Base-by-base conservation (phyloP, 2,329 filamentous ascomycete species). In the Diaporthe sp. region DNA sequence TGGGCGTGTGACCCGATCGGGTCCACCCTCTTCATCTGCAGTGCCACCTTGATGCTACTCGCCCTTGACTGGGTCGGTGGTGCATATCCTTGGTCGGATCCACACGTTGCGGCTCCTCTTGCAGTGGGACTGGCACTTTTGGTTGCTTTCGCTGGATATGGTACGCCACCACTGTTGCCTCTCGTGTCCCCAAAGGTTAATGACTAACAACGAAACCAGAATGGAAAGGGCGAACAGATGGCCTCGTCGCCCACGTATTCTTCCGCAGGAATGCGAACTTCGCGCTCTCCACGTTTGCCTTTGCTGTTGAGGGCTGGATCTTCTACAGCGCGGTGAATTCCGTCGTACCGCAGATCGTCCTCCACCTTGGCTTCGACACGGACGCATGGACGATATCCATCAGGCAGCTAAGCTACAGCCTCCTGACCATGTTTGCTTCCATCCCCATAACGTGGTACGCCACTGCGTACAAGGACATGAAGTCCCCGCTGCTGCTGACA, bases 271-370 rank as follows among this genome's bases (percentile, higher is more conserved):
- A 89, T 17, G 86, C 86, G 17, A 91, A 91, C 79, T 91, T 91
- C 78, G 86, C 84, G 10, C 85, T 90, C 5, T 86, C 88, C 2
- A 85, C 88, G 13, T 89, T 90, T 79, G 89, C 89, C 5, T 90
- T 90, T 76, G 86, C 87, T 4, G 87, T 90, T 46, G 89, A 91
- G 81, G 89, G 89, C 19, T 91, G 89, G 89, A 89, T 91, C 73
- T 91, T 89, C 79, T 89, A 89, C 81, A 86, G 84, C 73, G 88
- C 88, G 2, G 87, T 89, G 75, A 89, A 89, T 80, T 85, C 85
- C 31, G 81, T 89, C 67, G 87, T 87, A 1, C 87, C 87, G 2
- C 85, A 88, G 73, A 85, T 89, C 65, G 82, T 86, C 3, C 83
- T 89, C 4, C 83, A 89, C 75, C 82, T 89, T 6, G 88, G 87